phyloP scores from a whole-genome alignment of 2,329 filamentous ascomycete genomes.

The Helotiales sp. region DNA sequence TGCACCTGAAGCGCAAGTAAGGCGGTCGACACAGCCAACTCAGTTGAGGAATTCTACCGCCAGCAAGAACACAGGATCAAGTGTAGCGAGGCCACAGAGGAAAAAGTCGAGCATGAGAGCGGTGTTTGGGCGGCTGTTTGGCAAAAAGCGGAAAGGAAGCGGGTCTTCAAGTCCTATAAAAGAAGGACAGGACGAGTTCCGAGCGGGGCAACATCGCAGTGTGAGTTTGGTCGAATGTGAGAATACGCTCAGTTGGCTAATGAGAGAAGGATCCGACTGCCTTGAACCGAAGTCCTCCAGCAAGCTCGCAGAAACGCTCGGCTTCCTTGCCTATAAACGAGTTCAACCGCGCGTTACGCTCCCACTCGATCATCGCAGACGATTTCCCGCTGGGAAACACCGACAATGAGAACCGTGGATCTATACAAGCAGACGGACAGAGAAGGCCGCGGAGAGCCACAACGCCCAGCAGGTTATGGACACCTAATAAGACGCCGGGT shows the following conservation, averaged over 20 bases:
- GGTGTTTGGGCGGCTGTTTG: slow-evolving; percentile 58
- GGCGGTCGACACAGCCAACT: slow-evolving; percentile 28
- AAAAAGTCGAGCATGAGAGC: slow-evolving; percentile 59
- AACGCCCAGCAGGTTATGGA: slow-evolving; percentile 42
- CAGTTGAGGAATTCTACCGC: slow-evolving; percentile 49
- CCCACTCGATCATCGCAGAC: slow-evolving; percentile 59
- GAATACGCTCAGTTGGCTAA: slow-evolving; percentile 12
- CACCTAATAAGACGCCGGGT: slow-evolving; percentile 40
- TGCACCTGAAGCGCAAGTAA: slow-evolving; percentile 16
- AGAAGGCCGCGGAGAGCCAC: slow-evolving; percentile 43
- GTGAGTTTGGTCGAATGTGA: slow-evolving; percentile 40
- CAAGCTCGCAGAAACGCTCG: slow-evolving; percentile 51
- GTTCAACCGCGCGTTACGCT: slow-evolving; percentile 59
- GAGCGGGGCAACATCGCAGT: slow-evolving; percentile 46
- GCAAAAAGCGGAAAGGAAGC: slow-evolving; percentile 52
- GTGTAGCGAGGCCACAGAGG: slow-evolving; percentile 43
- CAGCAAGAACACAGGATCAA: slow-evolving; percentile 43
- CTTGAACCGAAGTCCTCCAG: slow-evolving; percentile 33
- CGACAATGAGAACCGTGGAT: slow-evolving; percentile 52
- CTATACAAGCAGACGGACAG: slow-evolving; percentile 41
- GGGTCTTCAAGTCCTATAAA: slow-evolving; percentile 10
- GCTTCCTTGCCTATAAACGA: slow-evolving; percentile 61
- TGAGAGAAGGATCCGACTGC: slow-evolving; percentile 41
- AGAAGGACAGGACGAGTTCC: slow-evolving; percentile 11
- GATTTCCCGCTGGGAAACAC: slow-evolving; percentile 49